Evolutionary conservation across 345 rosid species (phyloP).

Genomic region (Microcos paniculata): DNA sequence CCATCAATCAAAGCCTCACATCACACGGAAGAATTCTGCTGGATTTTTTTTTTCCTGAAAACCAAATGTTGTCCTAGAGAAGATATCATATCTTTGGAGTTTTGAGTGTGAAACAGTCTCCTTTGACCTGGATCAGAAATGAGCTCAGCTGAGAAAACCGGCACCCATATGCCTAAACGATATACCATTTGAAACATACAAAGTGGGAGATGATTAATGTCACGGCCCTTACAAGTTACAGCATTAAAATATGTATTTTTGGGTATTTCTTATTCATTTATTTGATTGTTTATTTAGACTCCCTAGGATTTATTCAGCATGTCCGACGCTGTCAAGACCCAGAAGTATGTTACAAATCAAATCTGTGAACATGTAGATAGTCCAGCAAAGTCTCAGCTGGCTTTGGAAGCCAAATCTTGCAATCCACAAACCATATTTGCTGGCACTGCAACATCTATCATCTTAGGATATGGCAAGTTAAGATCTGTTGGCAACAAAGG

Average conservation of each 20-base stretch:
- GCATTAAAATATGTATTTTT: not conserved
- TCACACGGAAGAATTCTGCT: not conserved
- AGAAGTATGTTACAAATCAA: not conserved
- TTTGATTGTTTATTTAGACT: not conserved
- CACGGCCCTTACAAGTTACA: no score
- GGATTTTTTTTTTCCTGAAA: not conserved
- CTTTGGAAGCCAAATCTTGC: constrained; percentile 52
- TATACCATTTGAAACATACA: no score
- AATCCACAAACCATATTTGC: constrained; percentile 85
- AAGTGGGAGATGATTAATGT: no score
- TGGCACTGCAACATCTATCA: constrained; percentile 85
- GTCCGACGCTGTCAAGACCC: not conserved
- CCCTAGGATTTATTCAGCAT: not conserved
- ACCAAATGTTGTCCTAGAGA: not conserved
- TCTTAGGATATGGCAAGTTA: constrained; percentile 80
- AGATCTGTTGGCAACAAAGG: constrained; percentile 51
- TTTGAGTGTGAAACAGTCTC: no score
- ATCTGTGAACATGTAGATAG: not conserved
- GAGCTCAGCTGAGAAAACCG: no score
- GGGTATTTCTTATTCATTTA: not conserved
- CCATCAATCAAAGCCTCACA: not conserved
- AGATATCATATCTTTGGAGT: no score
- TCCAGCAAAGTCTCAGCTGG: constrained; percentile 7
- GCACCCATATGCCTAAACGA: no score
- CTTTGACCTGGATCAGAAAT: no score